These are phyloP conservation scores for Apiosordaria backusii DNA, from an alignment of 495 filamentous ascomycete species.

Conservation along the genomic window DNA sequence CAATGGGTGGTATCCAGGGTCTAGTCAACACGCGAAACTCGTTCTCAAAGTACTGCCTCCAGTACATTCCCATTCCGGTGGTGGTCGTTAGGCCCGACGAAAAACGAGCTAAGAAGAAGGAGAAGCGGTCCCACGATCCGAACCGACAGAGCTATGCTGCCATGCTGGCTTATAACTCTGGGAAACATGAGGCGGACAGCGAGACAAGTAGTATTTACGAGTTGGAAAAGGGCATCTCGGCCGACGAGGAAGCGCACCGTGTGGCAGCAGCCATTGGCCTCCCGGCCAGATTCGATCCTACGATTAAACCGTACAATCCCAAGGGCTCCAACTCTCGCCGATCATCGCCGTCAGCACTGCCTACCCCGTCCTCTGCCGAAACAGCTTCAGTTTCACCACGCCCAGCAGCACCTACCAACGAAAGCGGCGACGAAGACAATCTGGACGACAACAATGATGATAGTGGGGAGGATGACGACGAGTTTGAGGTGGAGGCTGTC, in stretches of 20 bases:
- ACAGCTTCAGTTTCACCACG: slow-evolving; percentile 21
- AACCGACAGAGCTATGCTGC: slow-evolving; percentile 72
- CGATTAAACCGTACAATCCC: slow-evolving; percentile 44
- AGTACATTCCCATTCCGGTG: slow-evolving; percentile 94
- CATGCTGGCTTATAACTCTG: slow-evolving; percentile 66
- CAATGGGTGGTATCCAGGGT: slow-evolving; percentile 81
- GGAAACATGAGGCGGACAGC: slow-evolving; percentile 54
- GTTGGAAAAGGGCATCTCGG: slow-evolving; percentile 44
- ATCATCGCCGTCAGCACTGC: slow-evolving; percentile 27
- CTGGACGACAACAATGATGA: slow-evolving; percentile 36
- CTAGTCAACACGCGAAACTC: slow-evolving; percentile 78
- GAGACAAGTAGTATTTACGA: slow-evolving; percentile 45
- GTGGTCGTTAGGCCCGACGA: slow-evolving; percentile 89
- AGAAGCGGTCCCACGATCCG: slow-evolving; percentile 79
- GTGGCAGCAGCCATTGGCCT: slow-evolving; percentile 70
- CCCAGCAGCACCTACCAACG: slow-evolving; percentile 22
- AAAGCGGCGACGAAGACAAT: slow-evolving; percentile 49
- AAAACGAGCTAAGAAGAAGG: slow-evolving; percentile 89
- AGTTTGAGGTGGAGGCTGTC: slow-evolving; percentile 49
- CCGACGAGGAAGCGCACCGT: slow-evolving; percentile 63
- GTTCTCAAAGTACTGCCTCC: slow-evolving; percentile 93
- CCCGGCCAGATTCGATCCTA: slow-evolving; percentile 54
- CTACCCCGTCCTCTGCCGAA: slow-evolving; percentile 24
- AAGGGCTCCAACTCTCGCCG: slow-evolving; percentile 22
- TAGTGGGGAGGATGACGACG: slow-evolving; percentile 41